Base-by-base conservation (phyloP, 805 yeast species). In the Saccharomyces mikatae region DNA sequence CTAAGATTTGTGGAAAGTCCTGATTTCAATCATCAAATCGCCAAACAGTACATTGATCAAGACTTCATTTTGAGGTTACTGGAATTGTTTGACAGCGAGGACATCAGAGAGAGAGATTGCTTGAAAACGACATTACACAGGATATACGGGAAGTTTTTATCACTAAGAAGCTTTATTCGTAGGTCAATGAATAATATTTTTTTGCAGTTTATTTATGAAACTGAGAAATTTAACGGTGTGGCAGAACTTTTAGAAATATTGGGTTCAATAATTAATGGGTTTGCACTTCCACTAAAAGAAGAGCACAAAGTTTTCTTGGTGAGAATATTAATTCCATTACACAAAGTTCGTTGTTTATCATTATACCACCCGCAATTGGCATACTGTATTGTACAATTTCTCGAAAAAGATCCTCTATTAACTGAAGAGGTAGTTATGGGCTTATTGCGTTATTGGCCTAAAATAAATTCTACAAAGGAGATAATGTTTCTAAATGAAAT, bases 401-500 rank as follows among this genome's bases (percentile, higher is more conserved):
- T 94, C 63, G 99, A 94, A 65, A 94, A 94, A 71, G 99, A 94
- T 68, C 95, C 96, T 2, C 60, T 80, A 13, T 76, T 94, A 62
- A 92, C 98, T 1, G 97, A 91, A 70, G 98, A 91, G 69, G 98
- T 94, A n/a, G 82, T 94, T 28, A 84, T 89, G 89, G 97, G 97
- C 2, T 74, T 94, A 56, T 74, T 94, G 62, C 80, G 96, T 65
- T 94, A 84, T 74, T 94, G 99, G 99, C 99, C 99, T 53, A 94
- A 94, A 71, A 84, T 88, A 50, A 89, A 89, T 66, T 84, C 95
- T 27, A 94, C 97, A 13, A 94, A 94, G 67, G 99, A 94, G 73
- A 88, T 94, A 27, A 86, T 94, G 95, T 94, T 91, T 65, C 75
- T 94, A 66, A 89, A 92, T 71, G 99, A 94, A 74, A 82, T 94